Evolutionary conservation across 257 asterid genomes (phyloP), one percentile per base, ranked within the genome.

Genomic region (Parsonsia alboflavescens): DNA sequence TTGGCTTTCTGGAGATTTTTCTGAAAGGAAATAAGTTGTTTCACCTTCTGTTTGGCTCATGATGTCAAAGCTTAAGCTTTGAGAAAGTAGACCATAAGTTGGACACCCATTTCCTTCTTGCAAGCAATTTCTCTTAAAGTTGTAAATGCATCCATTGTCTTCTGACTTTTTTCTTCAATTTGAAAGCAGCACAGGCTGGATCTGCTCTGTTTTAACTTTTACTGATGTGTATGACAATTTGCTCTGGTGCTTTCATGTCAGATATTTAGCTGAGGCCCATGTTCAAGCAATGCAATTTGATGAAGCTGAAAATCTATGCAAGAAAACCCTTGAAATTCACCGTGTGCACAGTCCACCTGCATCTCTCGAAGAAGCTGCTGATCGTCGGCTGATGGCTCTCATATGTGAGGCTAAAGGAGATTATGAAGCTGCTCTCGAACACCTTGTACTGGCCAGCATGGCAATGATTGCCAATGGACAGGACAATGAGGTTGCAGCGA

Each of bases 301-400:
- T 52, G 99, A 90, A 53, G 99, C 99, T 3, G 97, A 95, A 71
- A 85, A 64, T 74, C 80, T 95, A 77, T 92, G 93, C 86, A 88
- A 87, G 85, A 89, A 80, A 80, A 95, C 99, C 68, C 97, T 95
- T 46, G 99, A 95, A 86, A 95, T 95, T 80, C 99, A 95, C 85
- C 88, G 97, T 9, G 93, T 90, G 70, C 98, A 95, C 81, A 92
- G 98, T 75, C 97, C 98, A 42, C 99, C 99, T 7, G 99, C 99
- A 22, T 92, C 98, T 78, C 98, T 95, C 13, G 99, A 95, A 84
- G 99, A 95, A 86, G 99, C 97, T 74, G 97, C 98, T 61, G 99
- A 95, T 78, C 96, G 98, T 57, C 87, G 99, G 65, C 80, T 95
- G 80, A 92, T 95, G 98, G 98, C 99, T 71, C 97, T 95, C 72